phyloP scores from a whole-genome alignment of 805 yeast genomes.

The Wickerhamiella azyma region DNA sequence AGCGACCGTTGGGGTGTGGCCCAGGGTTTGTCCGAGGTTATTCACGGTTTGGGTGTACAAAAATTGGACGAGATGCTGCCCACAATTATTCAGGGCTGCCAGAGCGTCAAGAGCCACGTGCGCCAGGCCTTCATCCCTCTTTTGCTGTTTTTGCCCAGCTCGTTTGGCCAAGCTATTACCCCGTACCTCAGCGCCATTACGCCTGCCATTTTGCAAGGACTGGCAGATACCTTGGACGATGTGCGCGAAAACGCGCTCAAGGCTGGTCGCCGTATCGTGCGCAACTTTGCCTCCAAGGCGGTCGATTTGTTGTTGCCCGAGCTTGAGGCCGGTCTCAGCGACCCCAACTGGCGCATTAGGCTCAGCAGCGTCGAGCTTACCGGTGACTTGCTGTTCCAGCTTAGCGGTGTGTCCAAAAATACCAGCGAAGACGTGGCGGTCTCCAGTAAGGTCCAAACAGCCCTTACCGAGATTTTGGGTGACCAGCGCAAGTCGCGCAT shows the following conservation, averaged over 20 bases:
- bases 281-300: slow-evolving; percentile 82
- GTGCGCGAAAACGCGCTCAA: slow-evolving; percentile 81
- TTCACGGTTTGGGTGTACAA: slow-evolving; percentile 76
- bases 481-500: slow-evolving; percentile 77
- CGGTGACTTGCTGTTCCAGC: slow-evolving; percentile 87
- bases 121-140: slow-evolving; percentile 91
- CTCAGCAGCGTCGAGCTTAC: slow-evolving; percentile 87
- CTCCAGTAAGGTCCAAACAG: slow-evolving; percentile 1
- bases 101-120: slow-evolving; percentile 49
- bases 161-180: slow-evolving; percentile 73
- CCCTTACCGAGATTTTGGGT: slow-evolving; percentile 59
- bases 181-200: slow-evolving; percentile 76
- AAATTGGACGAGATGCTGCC: slow-evolving; percentile 88
- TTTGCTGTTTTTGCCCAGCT: slow-evolving; percentile 78
- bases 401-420: slow-evolving; percentile 58
- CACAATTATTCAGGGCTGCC: slow-evolving; percentile 54
- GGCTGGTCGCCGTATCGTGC: slow-evolving; percentile 84
- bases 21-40: slow-evolving; percentile 88
- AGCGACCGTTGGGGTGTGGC: slow-evolving; percentile 97
- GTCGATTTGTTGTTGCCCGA: slow-evolving; percentile 90
- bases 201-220: slow-evolving; percentile 82
- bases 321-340: slow-evolving; percentile 77
- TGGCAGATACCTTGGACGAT: slow-evolving; percentile 79
- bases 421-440: slow-evolving; percentile 4
- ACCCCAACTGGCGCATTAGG: slow-evolving; percentile 72